phyloP scores from a whole-genome alignment of 257 asterid genomes.

The Lycium barbarum region DNA sequence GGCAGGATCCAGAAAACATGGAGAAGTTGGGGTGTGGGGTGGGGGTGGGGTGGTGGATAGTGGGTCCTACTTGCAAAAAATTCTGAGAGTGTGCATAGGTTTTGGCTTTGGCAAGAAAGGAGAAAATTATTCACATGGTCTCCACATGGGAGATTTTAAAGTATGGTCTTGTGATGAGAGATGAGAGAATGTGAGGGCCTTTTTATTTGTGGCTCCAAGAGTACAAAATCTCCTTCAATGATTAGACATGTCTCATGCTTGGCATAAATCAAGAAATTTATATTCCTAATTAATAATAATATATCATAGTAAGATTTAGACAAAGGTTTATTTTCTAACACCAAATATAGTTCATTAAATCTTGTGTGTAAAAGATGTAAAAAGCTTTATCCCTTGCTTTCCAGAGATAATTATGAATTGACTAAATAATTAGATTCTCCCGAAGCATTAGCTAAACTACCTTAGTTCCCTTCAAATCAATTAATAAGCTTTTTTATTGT shows the following conservation, averaged over 20 bases:
- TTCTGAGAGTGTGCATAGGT: conserved; percentile 43
- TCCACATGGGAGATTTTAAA: conserved; percentile 64
- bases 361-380: not conserved
- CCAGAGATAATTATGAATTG: not conserved
- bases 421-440: not conserved
- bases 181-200: not conserved
- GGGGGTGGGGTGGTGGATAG: conserved; percentile 31
- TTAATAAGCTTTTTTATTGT: not conserved
- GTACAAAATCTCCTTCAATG: conserved; percentile 37
- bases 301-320: not conserved
- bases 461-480: not conserved
- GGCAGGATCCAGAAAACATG: conserved; percentile 57
- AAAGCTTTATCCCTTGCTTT: not conserved
- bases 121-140: conserved; percentile 61
- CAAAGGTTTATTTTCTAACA: not conserved
- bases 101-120: conserved; percentile 51
- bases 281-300: not conserved
- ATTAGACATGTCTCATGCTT: conserved; percentile 26
- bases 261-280: not conserved
- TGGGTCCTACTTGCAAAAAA: conserved; percentile 45
- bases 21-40: conserved; percentile 39
- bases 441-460: not conserved
- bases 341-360: not conserved
- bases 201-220: conserved; percentile 32
- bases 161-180: conserved; percentile 48